A percentile compares a stretch with the other conserved stretches of the same genome.
Evolutionary conservation across 768 basidiomycete species (phyloP).

Genomic region (Mycena galericulata): DNA sequence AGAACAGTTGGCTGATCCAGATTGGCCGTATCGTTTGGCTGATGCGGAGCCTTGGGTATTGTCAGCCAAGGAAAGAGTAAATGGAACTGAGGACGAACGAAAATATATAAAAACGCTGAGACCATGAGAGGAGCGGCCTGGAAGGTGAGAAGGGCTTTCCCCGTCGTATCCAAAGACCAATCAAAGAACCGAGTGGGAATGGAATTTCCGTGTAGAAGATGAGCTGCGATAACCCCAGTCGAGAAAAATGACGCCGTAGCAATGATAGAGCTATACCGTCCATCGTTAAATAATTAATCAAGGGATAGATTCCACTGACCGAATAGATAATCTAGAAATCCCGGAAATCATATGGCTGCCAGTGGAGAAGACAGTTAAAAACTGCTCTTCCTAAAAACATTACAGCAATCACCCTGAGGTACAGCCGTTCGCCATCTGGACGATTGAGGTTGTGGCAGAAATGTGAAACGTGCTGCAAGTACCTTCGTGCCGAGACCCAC

Average conservation of each 20-base stretch:
- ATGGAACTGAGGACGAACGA: slow-evolving; percentile 44
- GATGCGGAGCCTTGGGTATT: slow-evolving; percentile 19
- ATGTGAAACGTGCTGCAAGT: neutral
- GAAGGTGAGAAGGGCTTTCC: slow-evolving; percentile 50
- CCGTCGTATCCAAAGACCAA: slow-evolving; percentile 55
- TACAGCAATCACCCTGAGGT: slow-evolving; percentile 65
- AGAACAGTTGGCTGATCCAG: neutral
- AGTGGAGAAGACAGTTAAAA: slow-evolving; percentile 2
- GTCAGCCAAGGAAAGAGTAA: slow-evolving; percentile 7
- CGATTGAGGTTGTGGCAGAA: slow-evolving; percentile 17
- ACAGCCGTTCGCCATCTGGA: slow-evolving; percentile 70
- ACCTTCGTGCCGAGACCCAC: slow-evolving; percentile 73
- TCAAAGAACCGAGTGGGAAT: slow-evolving; percentile 43
- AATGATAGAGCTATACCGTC: slow-evolving; percentile 58
- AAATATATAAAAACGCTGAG: slow-evolving; percentile 42
- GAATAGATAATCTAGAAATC: slow-evolving; percentile 64
- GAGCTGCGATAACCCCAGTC: slow-evolving; percentile 60
- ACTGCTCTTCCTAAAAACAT: neutral
- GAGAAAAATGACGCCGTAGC: slow-evolving; percentile 67
- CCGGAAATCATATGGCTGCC: slow-evolving; percentile 74
- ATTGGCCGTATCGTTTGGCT: slow-evolving; percentile 7
- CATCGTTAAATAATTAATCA: slow-evolving; percentile 24
- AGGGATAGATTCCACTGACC: slow-evolving; percentile 49
- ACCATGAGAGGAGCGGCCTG: slow-evolving; percentile 55
- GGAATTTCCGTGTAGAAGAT: slow-evolving; percentile 48